Base-by-base conservation (phyloP, 225 moss, liverwort and hornwort species). In the Pleurozium schreberi region DNA sequence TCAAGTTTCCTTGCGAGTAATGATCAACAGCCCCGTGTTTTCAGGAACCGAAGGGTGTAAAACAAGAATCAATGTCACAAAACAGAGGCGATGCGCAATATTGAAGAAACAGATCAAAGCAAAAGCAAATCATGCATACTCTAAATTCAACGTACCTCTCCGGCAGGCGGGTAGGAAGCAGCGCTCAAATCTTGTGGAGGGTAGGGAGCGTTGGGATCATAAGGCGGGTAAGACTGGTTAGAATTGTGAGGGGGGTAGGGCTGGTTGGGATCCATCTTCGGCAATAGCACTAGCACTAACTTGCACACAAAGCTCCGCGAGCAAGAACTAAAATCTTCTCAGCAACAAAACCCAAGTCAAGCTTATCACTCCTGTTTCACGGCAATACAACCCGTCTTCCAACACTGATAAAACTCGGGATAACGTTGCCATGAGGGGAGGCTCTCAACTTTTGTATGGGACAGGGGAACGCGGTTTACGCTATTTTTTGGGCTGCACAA, bases 221-320 rank as follows among this genome's bases (percentile, higher is more conserved):
- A 63, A 55, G 92, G 90, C 23, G 90, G 92, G 88, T 90, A 90
- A 36, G 86, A 23, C 23, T 85, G 88, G 83, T 86, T 53, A 7
- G 73, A 28, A 49, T 64, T 75, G 47, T 63, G 27, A 10, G 89
- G 90, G 6, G 92, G 92, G 87, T 92, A 92, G 3, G 89, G 70
- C 81, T 89, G 89, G 82, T 89, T 88, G 27, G 89, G 89, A 86
- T 93, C 91, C 93, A 93, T 93, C 88, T 90, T 84, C 82, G 47
- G 8, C 31, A 70, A 28, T 16, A 36, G 33, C 83, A 70, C 66
- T 7, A 5, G 30, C 1, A 52, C 43, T 19, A 45, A 31, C 53
- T 49, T 47, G 22, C n/a, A 65, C 40, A 52, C 77, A 86, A 3
- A 78, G 42, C 68, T 81, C 66, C 75, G 59, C 59, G 45, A 62